phyloP scores from a whole-genome alignment of 768 basidiomycete genomes.

The Suillus tomentosus region DNA sequence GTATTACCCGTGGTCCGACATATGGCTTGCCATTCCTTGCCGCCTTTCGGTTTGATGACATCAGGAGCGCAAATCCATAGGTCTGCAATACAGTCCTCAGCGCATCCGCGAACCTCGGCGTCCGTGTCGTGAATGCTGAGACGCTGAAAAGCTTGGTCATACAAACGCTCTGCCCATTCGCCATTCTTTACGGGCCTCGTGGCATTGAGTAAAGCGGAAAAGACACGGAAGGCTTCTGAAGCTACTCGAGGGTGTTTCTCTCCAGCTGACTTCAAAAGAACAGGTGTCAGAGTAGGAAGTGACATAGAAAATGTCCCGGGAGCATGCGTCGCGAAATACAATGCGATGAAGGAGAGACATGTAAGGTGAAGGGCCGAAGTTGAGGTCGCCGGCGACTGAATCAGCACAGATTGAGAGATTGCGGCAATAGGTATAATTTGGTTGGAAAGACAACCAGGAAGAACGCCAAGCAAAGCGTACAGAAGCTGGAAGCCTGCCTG shows the following conservation, averaged over 20 bases:
- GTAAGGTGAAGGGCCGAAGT: constrained; percentile 83
- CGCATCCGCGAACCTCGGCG: constrained; percentile 81
- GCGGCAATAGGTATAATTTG: constrained; percentile 66
- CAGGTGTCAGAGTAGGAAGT: constrained; percentile 70
- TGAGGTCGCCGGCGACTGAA: constrained; percentile 69
- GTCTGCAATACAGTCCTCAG: constrained; percentile 82
- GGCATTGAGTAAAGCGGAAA: constrained; percentile 78
- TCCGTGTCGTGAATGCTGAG: constrained; percentile 85
- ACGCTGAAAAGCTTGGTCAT: constrained; percentile 69
- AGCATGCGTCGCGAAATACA: constrained; percentile 74
- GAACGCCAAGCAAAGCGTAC: constrained; percentile 70
- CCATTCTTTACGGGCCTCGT: constrained; percentile 65
- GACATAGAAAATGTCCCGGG: constrained; percentile 58
- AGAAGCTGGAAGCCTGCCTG: constrained; percentile 88
- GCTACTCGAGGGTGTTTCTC: constrained; percentile 91
- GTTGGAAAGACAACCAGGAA: constrained; percentile 79
- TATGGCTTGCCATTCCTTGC: constrained; percentile 81
- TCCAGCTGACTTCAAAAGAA: constrained; percentile 69
- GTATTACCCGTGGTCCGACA: constrained; percentile 71
- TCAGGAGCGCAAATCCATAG: constrained; percentile 88
- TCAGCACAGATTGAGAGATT: constrained; percentile 64
- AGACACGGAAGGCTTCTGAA: constrained; percentile 85
- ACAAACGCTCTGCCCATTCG: constrained; percentile 74
- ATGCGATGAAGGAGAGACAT: constrained; percentile 80
- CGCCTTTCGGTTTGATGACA: constrained; percentile 58